phyloP scores from a whole-genome alignment of 192 early-diverging fungal species.

The Podochytrium sp. region DNA sequence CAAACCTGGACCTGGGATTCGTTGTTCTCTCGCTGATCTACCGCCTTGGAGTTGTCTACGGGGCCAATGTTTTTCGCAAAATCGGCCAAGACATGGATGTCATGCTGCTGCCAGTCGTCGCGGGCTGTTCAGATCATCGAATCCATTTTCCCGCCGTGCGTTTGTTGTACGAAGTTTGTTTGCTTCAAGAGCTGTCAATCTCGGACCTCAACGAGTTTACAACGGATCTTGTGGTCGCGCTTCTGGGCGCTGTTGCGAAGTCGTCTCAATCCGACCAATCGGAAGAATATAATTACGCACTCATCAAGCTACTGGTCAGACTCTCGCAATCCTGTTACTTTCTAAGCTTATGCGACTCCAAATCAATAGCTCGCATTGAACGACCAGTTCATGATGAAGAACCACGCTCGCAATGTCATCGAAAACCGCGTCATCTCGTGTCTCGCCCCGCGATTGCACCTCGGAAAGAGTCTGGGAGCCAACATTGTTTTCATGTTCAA shows the following conservation, averaged over 20 bases:
- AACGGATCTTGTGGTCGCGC: background rate
- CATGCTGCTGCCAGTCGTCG: background rate
- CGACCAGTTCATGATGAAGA: slow-evolving; percentile 69
- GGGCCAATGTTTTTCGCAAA: slow-evolving; percentile 37
- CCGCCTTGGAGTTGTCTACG: slow-evolving; percentile 22
- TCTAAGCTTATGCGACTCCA: background rate
- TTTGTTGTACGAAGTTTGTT: slow-evolving; percentile 67
- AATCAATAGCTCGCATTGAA: slow-evolving; percentile 58
- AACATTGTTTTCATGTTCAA: slow-evolving; percentile 94
- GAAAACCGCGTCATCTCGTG: slow-evolving; percentile 59
- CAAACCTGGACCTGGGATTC: slow-evolving; percentile 19
- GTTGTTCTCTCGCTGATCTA: slow-evolving; percentile 32
- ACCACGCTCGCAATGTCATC: slow-evolving; percentile 36
- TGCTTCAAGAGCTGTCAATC: slow-evolving; percentile 53
- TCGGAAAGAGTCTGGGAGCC: slow-evolving; percentile 80
- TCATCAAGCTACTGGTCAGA: slow-evolving; percentile 16
- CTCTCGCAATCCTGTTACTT: background rate
- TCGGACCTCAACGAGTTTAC: slow-evolving; percentile 55
- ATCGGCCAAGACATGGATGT: slow-evolving; percentile 22
- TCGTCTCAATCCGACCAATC: background rate
- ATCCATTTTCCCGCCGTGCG: slow-evolving; percentile 51
- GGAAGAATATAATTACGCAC: slow-evolving; percentile 12
- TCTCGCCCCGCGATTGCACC: slow-evolving; percentile 53
- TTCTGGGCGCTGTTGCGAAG: background rate
- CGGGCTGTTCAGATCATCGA: slow-evolving; percentile 3